Evolutionary conservation across 225 moss, liverwort and hornwort species (phyloP), one percentile per base, ranked within the genome.

Genomic region (Pleurozium schreberi): DNA sequence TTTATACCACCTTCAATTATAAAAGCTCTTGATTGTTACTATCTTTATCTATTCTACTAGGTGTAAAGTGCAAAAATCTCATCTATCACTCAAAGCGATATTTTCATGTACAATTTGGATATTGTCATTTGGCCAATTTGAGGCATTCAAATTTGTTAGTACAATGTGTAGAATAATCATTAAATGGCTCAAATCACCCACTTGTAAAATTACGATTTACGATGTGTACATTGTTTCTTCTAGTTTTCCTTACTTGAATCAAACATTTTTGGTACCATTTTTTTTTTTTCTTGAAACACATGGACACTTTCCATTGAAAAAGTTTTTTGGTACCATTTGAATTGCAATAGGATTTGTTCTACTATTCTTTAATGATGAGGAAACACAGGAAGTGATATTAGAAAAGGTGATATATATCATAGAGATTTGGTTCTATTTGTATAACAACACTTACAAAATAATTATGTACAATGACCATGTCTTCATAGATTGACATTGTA

Each of bases 351-450:
- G 1, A 23, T 38, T 77, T 0, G 1, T 36, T 52, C 0, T 76
- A 14, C 0, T 36, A 5, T 0, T 76, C 3, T 14, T 23, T 6
- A 2, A 76, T 31, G 5, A 36, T 0, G 0, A 14, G 3, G 36
- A 36, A 52, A 21, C 0, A 2, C 20, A 75, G 0, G 8, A 75
- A 50, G 5, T 36, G 9, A 53, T 77, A 52, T 53, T 76, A 5
- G 9, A 23, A 22, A 36, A 76, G 9, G 36, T 50, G 3, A 34
- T 18, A 50, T 18, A 50, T 20, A 8, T 34, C 3, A 13, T 13
- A 50, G 3, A 75, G 2, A 33, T 75, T 34, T 75, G 49, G 1
- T 50, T 50, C 8, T 33, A 34, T 52, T 50, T 75, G 33, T 20
- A 49, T 33, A 12, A 47, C 18, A 49, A 49, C 6, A 7, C 31